These are phyloP conservation scores for Sapria himalayana DNA, from an alignment of 345 rosid species.

Conservation along the genomic window DNA sequence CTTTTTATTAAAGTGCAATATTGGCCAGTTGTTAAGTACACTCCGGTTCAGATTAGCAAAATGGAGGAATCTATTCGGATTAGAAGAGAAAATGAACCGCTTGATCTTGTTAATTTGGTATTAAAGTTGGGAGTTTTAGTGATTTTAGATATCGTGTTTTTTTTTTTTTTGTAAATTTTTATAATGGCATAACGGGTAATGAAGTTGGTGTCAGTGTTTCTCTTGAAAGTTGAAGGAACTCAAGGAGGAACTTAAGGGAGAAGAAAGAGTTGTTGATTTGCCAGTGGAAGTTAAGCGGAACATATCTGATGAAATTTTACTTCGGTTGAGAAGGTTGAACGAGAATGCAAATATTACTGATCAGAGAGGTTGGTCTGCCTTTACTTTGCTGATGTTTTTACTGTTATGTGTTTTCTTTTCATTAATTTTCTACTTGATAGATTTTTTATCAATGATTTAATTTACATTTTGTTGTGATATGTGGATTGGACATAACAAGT, in stretches of 20 bases:
- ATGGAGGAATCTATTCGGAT: constrained; percentile 81
- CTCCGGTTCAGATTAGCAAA: constrained; percentile 64
- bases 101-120: constrained; percentile 47
- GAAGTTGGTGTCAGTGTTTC: constrained; percentile 2
- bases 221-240: constrained; percentile 39
- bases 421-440: too few relatives aligned
- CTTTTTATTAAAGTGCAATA: constrained; percentile 4
- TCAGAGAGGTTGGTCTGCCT: constrained; percentile 38
- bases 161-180: background rate
- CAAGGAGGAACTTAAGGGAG: constrained; percentile 17
- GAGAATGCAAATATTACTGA: constrained; percentile 21
- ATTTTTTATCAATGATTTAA: background rate
- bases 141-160: background rate
- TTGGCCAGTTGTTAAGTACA: constrained; percentile 40
- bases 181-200: background rate
- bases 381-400: background rate
- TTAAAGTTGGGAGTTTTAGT: background rate
- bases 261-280: constrained; percentile 22
- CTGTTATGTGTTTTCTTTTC: too few relatives aligned
- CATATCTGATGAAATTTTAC: constrained; percentile 51
- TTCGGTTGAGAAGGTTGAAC: constrained; percentile 27
- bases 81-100: constrained; percentile 53
- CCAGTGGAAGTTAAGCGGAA: constrained; percentile 30
- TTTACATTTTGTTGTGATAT: background rate
- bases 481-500: too few relatives aligned